A percentile compares a stretch with the other conserved stretches of the same genome.
phyloP scores from a whole-genome alignment of 495 filamentous ascomycete genomes.

The Rostrohypoxylon terebratum region DNA sequence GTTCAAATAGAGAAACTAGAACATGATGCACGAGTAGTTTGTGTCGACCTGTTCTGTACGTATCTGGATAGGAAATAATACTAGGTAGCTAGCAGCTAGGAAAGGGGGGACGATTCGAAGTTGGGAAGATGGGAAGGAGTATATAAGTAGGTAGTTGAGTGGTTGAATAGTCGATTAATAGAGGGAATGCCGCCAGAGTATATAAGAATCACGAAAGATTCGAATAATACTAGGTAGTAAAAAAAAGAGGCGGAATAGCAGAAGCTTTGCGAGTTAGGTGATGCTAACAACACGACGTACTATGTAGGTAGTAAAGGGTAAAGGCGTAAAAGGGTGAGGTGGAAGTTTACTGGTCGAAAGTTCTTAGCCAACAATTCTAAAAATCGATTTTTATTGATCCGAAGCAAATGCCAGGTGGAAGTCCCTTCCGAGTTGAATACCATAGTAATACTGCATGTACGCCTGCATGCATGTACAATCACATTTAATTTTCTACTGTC shows the following conservation, averaged over 20 bases:
- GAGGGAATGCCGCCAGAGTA: slow-evolving; percentile 7
- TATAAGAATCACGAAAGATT: slow-evolving; percentile 21
- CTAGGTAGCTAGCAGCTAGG: slow-evolving; percentile 1
- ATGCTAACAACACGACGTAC: slow-evolving; percentile 29
- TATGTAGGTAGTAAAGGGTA: too few relatives aligned
- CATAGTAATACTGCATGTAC: slow-evolving; percentile 7
- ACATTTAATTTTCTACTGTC: slow-evolving; percentile 16
- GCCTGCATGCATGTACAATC: slow-evolving; percentile 21
- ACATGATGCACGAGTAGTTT: slow-evolving; percentile 47
- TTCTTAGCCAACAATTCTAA: slow-evolving; percentile 42
- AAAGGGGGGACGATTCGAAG: background rate
- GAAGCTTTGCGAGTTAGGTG: slow-evolving; percentile 21
- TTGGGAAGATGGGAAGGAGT: background rate
- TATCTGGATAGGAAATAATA: background rate
- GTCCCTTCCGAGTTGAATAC: slow-evolving; percentile 12
- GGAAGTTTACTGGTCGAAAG: slow-evolving; percentile 35
- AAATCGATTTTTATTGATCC: slow-evolving; percentile 43
- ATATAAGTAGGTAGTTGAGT: background rate
- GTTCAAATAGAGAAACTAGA: slow-evolving; percentile 42
- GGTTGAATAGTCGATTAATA: slow-evolving; percentile 1
- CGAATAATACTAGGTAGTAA: background rate
- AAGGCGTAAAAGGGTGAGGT: slow-evolving; percentile 38
- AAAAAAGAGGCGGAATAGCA: slow-evolving; percentile 7
- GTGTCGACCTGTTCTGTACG: slow-evolving; percentile 27
- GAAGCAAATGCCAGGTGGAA: slow-evolving; percentile 34